A percentile compares a stretch with the other conserved stretches of the same genome.
Evolutionary conservation across 1,284 basidiomycete genomes (phyloP).

Genomic region (Cryptococcus amylolentus): DNA sequence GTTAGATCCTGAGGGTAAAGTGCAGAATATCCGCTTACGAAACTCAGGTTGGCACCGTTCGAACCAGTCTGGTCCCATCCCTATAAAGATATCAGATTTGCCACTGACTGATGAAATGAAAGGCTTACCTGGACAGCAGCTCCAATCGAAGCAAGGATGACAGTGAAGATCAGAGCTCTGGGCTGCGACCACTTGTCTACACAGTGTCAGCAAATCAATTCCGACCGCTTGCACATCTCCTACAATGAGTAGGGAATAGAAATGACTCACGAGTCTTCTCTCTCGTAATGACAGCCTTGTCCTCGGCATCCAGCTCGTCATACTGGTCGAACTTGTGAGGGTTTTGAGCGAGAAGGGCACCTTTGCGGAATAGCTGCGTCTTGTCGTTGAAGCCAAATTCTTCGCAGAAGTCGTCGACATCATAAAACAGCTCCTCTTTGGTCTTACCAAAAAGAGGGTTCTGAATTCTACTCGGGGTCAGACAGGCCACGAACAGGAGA

Average conservation of each 20-base stretch:
- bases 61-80: slow-evolving; percentile 44
- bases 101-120: slow-evolving; percentile 44
- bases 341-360: slow-evolving; percentile 62
- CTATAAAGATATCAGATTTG: slow-evolving; percentile 3
- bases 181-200: slow-evolving; percentile 62
- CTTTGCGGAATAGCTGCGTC: slow-evolving; percentile 56
- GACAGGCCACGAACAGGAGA: not conserved
- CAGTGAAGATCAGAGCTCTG: slow-evolving; percentile 22
- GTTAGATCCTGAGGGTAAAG: too few relatives aligned
- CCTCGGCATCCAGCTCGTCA: slow-evolving; percentile 59
- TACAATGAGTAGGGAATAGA: not conserved
- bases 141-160: slow-evolving; percentile 22
- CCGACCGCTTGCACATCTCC: not conserved
- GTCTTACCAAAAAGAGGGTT: slow-evolving; percentile 6
- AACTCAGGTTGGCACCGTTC: slow-evolving; percentile 51
- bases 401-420: slow-evolving; percentile 59
- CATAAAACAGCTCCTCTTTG: slow-evolving; percentile 49
- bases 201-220: not conserved
- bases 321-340: slow-evolving; percentile 57
- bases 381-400: slow-evolving; percentile 47
- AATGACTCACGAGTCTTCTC: slow-evolving; percentile 54
- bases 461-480: not conserved
- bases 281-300: slow-evolving; percentile 49
- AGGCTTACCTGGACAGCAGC: slow-evolving; percentile 24
- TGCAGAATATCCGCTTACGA: not conserved